Conservation (phyloP, 2,329 filamentous ascomycete genomes). For the Leptographium wingfieldii region DNA sequence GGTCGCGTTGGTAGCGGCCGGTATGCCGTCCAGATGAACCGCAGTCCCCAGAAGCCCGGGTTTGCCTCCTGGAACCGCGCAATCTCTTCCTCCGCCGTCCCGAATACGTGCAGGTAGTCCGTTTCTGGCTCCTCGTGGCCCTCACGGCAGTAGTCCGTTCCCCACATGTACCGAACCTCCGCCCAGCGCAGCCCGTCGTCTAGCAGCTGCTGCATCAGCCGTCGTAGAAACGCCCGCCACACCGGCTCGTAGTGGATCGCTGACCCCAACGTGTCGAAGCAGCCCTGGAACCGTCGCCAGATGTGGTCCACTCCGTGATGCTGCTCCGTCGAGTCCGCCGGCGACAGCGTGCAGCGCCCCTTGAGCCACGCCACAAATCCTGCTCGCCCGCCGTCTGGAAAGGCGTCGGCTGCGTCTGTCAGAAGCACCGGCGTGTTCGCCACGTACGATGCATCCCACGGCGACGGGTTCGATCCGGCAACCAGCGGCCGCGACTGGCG, state of each 20-base stretch:
- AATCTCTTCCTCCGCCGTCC: constrained; percentile 65
- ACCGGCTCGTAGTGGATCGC: constrained; percentile 87
- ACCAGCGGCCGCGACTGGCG: constrained; percentile 28
- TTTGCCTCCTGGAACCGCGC: constrained; percentile 62
- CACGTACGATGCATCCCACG: constrained; percentile 54
- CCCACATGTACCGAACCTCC: constrained; percentile 66
- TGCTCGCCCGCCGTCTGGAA: constrained; percentile 55
- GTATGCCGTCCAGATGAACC: constrained; percentile 74
- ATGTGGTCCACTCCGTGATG: constrained; percentile 74
- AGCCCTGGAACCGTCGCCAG: constrained; percentile 68
- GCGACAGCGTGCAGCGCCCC: constrained; percentile 56
- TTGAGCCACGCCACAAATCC: constrained; percentile 72
- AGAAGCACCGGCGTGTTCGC: constrained; percentile 45
- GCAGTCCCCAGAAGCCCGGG: constrained; percentile 67
- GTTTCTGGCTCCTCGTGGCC: constrained; percentile 52
- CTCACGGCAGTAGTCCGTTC: constrained; percentile 53
- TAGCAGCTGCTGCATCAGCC: constrained; percentile 58
- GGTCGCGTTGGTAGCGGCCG: constrained; percentile 49
- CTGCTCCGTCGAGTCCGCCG: constrained; percentile 62
- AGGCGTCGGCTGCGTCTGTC: constrained; percentile 54
- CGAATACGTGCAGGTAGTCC: constrained; percentile 58
- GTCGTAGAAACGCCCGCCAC: constrained; percentile 61
- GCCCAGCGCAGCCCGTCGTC: constrained; percentile 76
- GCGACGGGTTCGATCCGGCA: constrained; percentile 14
- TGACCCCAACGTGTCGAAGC: constrained; percentile 60